Percentiles rank a stretch among this genome's conserved stretches.
Conservation (phyloP, 2,329 filamentous ascomycete species). For the Sphaerostilbella broomeana region DNA sequence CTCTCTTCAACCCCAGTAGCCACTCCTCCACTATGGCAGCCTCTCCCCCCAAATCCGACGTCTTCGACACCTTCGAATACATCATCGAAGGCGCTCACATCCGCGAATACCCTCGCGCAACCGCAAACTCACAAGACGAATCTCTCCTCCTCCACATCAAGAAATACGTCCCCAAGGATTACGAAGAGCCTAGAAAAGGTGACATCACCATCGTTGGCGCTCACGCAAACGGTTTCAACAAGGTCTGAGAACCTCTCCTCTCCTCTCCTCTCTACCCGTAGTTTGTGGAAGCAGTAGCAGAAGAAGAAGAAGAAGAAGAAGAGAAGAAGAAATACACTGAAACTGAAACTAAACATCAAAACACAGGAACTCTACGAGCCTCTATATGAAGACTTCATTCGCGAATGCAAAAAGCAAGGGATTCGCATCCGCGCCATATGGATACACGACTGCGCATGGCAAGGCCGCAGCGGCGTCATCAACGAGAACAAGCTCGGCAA, state of each 20-base stretch:
- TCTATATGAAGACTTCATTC: conserved; percentile 76
- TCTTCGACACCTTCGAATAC: conserved; percentile 67
- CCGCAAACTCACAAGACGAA: conserved; percentile 66
- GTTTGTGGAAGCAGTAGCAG: background rate
- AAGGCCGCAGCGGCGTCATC: conserved; percentile 70
- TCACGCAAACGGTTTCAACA: conserved; percentile 90
- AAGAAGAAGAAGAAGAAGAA: too few relatives aligned
- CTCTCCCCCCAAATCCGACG: conserved; percentile 12
- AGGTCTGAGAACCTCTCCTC: conserved; percentile 43
- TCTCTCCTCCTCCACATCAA: conserved; percentile 70
- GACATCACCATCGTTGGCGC: conserved; percentile 81
- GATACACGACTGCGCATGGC: conserved; percentile 83
- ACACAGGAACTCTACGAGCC: conserved; percentile 82
- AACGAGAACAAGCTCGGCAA: conserved; percentile 75
- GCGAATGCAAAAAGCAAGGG: conserved; percentile 47
- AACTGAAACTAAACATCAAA: background rate
- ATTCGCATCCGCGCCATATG: conserved; percentile 75
- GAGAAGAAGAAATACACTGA: too few relatives aligned
- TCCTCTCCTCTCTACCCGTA: background rate
- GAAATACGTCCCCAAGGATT: conserved; percentile 76
- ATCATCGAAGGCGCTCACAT: conserved; percentile 68
- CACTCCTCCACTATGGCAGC: conserved; percentile 3
- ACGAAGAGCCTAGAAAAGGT: conserved; percentile 59
- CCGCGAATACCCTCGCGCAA: conserved; percentile 71
- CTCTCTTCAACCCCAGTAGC: background rate